Evolutionary conservation across 495 filamentous ascomycete species (phyloP), one percentile per base, ranked within the genome.

Genomic region (Podospora fimiseda): DNA sequence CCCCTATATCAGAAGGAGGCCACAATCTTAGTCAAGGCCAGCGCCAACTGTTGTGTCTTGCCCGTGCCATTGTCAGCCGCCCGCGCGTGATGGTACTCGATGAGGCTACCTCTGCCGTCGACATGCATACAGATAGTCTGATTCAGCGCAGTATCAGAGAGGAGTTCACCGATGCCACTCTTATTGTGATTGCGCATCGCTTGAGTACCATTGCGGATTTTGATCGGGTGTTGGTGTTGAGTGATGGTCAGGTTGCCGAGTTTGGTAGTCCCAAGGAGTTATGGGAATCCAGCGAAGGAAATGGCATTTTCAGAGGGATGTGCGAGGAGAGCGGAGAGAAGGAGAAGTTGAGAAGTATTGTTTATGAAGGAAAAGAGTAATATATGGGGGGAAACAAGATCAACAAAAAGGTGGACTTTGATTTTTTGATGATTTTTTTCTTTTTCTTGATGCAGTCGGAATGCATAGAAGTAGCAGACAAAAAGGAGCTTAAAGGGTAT

Each of bases 81-180:
- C 88, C 89, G 9, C 87, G 87, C 59, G 84, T 96, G 53, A 85
- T 96, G 79, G 82, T 96, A 8, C 76, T 96, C 9, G 90, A 96
- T 62, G 90, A 96, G 69, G 90, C 90, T 0, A 96, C 90, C 0
- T 86, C 82, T 3, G 87, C 90, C 2, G 88, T 96, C 3, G 90
- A 95, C 66, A 90, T 89, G 84, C 79, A 83, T 36, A 93, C 88
- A 0, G 90, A 96, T 65, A 73, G 78, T 5, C 70, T 91, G 14
- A 93, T 96, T 56, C 89, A 95, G 69, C 76, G 84, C 11, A 85
- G 80, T 44, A 94, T 95, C 55, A 78, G 89, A 14, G 81, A 87
- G 43, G 87, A 90, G 63, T 94, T 93, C 50, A 77, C 74, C 8
- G 79, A 84, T 52, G 80, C 81, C n/a, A 91, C 89, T 0, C 65